Base-by-base conservation (phyloP, 441 rosid species). In the Lepidium campestre region DNA sequence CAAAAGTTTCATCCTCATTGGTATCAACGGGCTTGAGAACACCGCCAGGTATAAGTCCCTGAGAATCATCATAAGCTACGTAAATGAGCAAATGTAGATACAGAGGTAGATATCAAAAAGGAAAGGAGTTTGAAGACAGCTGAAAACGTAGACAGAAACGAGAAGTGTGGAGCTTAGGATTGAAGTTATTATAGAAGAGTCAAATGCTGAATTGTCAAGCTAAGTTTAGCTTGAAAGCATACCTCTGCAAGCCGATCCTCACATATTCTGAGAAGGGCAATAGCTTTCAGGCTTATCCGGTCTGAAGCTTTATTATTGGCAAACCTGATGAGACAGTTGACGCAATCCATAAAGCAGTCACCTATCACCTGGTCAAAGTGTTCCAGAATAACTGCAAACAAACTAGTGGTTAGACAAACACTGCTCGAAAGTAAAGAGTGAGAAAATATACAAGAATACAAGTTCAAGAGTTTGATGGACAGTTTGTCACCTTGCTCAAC, bases 181-280 rank as follows among this genome's bases (percentile, higher is more conserved):
- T 49, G 2, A 22, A 7, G 15, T 31, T 41, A 47, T 11, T 35
- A 59, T 3, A 27, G 27, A 62, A 29, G 11, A 23, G 52, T 25
- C 62, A 19, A 64, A 32, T 47, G 57, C 44, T 31, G 60, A 41
- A 62, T 32, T 20, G 46, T 48, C 27, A 32, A 48, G 64, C 45
- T 27, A 64, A 31, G 40, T 35, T 40, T 54, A 49, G 56, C 53
- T 48, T 22, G 42, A 62, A 14, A 53, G 59, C 79, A 60, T 71
- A 95, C 99, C 98, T 95, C 99, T 32, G 98, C 99, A 55, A 95
- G 82, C 70, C 98, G 97, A 82, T 95, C 98, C 80, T 95, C 99
- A 76, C 99, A 95, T 76, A 95, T 95, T 47, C 98, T 93, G 73
- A 95, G 90, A 64, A 95, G 98, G 65, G 99, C 99, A 82, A 95